A percentile compares a stretch with the other conserved stretches of the same genome.
These are phyloP conservation scores for Dimargaris verticillata DNA, from an alignment of 192 early-diverging fungal genomes.

Conservation along the genomic window DNA sequence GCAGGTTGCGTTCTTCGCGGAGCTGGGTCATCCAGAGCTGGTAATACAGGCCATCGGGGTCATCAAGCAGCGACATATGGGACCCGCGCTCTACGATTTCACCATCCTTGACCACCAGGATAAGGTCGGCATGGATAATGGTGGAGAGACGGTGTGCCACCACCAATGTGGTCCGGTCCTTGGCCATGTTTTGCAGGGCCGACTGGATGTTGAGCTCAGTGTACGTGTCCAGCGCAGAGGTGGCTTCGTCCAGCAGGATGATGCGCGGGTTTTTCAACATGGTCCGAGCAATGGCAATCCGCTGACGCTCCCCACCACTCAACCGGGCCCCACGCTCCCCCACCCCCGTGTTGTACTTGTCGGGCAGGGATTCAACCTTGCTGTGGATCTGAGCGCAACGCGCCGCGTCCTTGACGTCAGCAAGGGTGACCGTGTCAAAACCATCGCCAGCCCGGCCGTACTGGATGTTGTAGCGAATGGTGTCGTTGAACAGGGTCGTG, in stretches of 20 bases:
- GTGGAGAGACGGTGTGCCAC: conserved; percentile 78
- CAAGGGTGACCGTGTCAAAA: conserved; percentile 36
- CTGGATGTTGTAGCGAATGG: conserved; percentile 85
- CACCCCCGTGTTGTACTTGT: conserved; percentile 70
- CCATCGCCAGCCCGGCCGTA: conserved; percentile 44
- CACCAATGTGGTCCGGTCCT: conserved; percentile 71
- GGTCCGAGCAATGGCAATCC: conserved; percentile 78
- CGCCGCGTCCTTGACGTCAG: conserved; percentile 54
- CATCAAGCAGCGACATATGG: conserved; percentile 53
- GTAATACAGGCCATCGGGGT: conserved; percentile 48
- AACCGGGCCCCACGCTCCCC: conserved; percentile 83
- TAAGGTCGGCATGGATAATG: conserved; percentile 67
- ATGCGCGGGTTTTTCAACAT: conserved; percentile 85
- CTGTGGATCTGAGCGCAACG: conserved; percentile 60
- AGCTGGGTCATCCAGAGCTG: conserved; percentile 89
- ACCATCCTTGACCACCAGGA: conserved; percentile 73
- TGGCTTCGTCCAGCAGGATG: conserved; percentile 85
- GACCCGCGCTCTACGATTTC: conserved; percentile 66
- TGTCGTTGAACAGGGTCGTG: conserved; percentile 92
- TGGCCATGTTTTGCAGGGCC: conserved; percentile 55
- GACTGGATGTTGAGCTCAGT: conserved; percentile 87
- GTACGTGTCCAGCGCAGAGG: conserved; percentile 64
- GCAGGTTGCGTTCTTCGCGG: conserved; percentile 29
- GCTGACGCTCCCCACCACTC: conserved; percentile 86
- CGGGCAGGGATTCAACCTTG: conserved; percentile 53